Base-by-base conservation (phyloP, 805 yeast species). In the Torulaspora delbrueckii region DNA sequence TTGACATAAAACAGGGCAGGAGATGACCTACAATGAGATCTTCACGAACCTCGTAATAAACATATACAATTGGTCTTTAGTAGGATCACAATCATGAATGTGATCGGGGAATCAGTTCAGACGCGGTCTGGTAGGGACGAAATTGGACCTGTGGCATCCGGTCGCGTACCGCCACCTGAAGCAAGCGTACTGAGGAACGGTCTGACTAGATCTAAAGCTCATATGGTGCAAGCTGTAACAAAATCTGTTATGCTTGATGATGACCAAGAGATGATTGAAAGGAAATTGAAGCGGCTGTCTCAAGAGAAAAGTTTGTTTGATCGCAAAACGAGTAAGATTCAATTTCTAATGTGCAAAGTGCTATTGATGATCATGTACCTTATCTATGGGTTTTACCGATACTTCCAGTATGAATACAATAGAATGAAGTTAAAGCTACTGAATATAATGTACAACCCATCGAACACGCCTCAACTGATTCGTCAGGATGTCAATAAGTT, bases 391-490 rank as follows among this genome's bases (percentile, higher is more conserved):
- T 62, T 79, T 24, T 71, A 71, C 52, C 73, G 86, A 47, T 72
- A 77, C 42, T 56, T 69, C 47, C 78, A 81, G 54, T 81, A 66
- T 54, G 58, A 74, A 18, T 74, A 72, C 61, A 76, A 82, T 57
- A 73, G 73, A 50, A 53, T 75, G 35, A 72, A 75, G 48, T 73
- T 88, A 50, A 77, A 79, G 57, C 70, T 83, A 39, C 69, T 80
- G 44, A 80, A 78, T 42, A 58, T 81, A 40, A 79, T 86, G 8
- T 85, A 84, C 63, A 83, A 82, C 54, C 80, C 82, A 2, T 75
- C 84, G 25, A 80, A 78, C 58, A 79, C 95, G 3, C 97, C 98
- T 1, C 89, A 84, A 57, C 70, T 89, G 45, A 88, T 91, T 52
- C 79, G 95, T 53, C 82, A 83, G 50, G 98, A 91, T 67, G 88